Evolutionary conservation across 257 asterid genomes (phyloP), one percentile per base, ranked within the genome.

Genomic region (Lithospermum erythrorhizon): DNA sequence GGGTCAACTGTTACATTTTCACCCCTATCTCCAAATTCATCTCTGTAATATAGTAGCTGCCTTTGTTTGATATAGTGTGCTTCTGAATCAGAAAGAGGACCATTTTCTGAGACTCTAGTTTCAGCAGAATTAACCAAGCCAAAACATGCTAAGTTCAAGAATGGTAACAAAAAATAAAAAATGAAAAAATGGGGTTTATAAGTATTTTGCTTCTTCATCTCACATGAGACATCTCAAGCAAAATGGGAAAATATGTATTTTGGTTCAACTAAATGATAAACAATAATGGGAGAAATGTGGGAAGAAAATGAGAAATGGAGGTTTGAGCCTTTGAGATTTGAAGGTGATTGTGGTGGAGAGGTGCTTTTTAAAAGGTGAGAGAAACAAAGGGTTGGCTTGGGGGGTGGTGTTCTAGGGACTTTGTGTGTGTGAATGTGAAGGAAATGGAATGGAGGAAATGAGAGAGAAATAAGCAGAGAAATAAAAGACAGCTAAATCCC

Each of bases 401-500:
- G 76, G 62, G 19, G 55, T 24, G 27, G 27, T 2, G 27, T 24
- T 24, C 2, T 24, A 24, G 27, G 27, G 27, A 24, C 27, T 24
- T 24, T 24, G 3, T 1, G 27, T 1, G 27, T 51, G 55, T 51
- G 21, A 16, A 59, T 48, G 62, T 47, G 45, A 19, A 37, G 23
- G 58, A 62, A 47, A 18, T 6, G 2, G 8, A 54, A 54, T 21
- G 27, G 22, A 22, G 22, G 21, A 21, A 30, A 65, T 57, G 78
- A 58, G 62, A 61, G 61, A 59, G 69, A 66, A 53, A 53, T 53
- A 41, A 37, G 49, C 30, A 48, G 45, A 2, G 47, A 72, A 74
- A 75, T 64, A 62, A 41, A n/a, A 58, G 85, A 76, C 95, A 87
- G 95, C 96, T 85, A 84, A 70, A 74, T 70, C 89, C 84, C 96